Percentiles rank a stretch among this genome's conserved stretches.
These are phyloP conservation scores for Firmiana major DNA, from an alignment of 345 rosid species.

Conservation along the genomic window DNA sequence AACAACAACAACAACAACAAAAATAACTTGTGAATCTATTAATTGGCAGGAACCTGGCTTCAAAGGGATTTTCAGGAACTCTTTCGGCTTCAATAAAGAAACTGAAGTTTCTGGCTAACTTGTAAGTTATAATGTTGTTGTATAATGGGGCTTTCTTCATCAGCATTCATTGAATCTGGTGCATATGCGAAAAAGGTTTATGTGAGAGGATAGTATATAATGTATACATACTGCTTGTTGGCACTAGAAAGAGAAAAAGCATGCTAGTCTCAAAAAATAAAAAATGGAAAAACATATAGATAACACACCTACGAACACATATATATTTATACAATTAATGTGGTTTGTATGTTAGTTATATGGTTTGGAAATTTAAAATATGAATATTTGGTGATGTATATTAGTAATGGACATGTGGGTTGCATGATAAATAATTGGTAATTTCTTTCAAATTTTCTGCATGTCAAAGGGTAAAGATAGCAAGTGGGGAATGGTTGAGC, in stretches of 20 bases:
- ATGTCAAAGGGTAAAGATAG: neutral
- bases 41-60: slow-evolving; percentile 54
- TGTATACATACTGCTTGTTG: neutral
- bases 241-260: neutral
- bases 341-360: too few relatives aligned
- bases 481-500: neutral
- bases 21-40: slow-evolving; percentile 7
- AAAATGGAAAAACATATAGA: neutral
- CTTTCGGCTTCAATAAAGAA: slow-evolving; percentile 65
- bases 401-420: neutral
- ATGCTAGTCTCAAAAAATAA: neutral
- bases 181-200: neutral
- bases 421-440: neutral
- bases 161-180: neutral
- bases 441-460: neutral
- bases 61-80: slow-evolving; percentile 78
- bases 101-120: slow-evolving; percentile 61
- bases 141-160: neutral
- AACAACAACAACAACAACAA: neutral
- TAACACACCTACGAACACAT: neutral
- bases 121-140: slow-evolving; percentile 47
- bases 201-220: neutral
- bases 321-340: too few relatives aligned
- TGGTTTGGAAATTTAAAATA: neutral
- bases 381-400: neutral